Evolutionary conservation across 1,139 yeast species (phyloP).

Genomic region (Keqinozyma sinolaborantium): DNA sequence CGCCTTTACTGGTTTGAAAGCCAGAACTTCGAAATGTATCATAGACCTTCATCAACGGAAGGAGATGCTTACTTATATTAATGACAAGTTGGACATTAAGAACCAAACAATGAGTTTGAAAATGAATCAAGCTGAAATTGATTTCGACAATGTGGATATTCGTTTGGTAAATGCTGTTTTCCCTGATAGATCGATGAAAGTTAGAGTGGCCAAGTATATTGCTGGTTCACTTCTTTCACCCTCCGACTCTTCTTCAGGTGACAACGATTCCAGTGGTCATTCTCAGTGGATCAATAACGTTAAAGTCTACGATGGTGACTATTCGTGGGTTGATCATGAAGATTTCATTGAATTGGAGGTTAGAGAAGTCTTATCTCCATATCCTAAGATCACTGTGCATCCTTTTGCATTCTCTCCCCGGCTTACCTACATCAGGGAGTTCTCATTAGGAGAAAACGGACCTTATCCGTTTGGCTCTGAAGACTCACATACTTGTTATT

Average conservation of each 20-base stretch:
- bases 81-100: conserved; percentile 54
- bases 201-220: conserved; percentile 40
- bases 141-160: conserved; percentile 67
- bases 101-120: conserved; percentile 57
- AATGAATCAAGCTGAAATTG: conserved; percentile 75
- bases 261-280: conserved; percentile 7
- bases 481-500: conserved; percentile 61
- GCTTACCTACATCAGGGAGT: conserved; percentile 70
- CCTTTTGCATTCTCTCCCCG: conserved; percentile 76
- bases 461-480: conserved; percentile 68
- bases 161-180: conserved; percentile 69
- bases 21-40: conserved; percentile 58
- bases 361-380: conserved; percentile 39
- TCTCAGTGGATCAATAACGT: conserved; percentile 23
- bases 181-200: conserved; percentile 47
- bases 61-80: conserved; percentile 59
- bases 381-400: conserved; percentile 54
- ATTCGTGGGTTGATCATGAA: conserved; percentile 73
- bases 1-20: conserved; percentile 78
- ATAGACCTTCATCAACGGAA: conserved; percentile 84
- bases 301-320: conserved; percentile 43
- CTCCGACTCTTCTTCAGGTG: conserved; percentile 12
- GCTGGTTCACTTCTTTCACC: conserved; percentile 16
- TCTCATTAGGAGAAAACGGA: conserved; percentile 44
- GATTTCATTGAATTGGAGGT: conserved; percentile 78